These are phyloP conservation scores for Ichthyophonus hoferi DNA, from an alignment of 208 protist species.

Conservation along the genomic window DNA sequence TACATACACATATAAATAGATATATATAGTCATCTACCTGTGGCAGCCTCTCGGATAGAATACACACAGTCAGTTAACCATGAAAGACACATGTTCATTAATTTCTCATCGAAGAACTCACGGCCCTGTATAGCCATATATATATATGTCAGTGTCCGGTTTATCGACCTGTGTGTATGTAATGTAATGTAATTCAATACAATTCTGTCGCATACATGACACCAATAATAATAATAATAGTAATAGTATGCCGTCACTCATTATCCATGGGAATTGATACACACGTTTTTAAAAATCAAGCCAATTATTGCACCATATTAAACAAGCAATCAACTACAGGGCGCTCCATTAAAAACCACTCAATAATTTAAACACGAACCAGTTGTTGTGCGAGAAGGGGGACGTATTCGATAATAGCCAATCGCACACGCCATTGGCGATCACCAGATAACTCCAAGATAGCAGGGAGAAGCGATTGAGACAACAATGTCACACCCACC, in stretches of 20 bases:
- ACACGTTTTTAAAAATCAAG: too few species aligned
- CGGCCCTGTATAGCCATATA: conserved; percentile 54
- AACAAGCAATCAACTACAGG: too few species aligned
- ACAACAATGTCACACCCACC: conserved; percentile 66
- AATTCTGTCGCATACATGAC: too few species aligned
- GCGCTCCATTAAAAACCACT: too few species aligned
- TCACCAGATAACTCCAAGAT: conserved; percentile 78
- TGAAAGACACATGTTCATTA: conserved; percentile 65
- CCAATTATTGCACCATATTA: too few species aligned
- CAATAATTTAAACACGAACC: conserved; percentile 15
- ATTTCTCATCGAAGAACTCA: conserved; percentile 78
- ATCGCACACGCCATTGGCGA: conserved; percentile 78
- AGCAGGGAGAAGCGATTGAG: conserved; percentile 70
- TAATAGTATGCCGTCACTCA: too few species aligned
- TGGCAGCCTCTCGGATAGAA: conserved; percentile 74
- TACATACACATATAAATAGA: too few species aligned
- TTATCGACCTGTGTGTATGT: too few species aligned
- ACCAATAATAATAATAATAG: too few species aligned
- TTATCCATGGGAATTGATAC: too few species aligned
- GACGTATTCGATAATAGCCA: conserved; percentile 80
- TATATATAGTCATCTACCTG: conserved; percentile 23
- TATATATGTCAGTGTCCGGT: too few species aligned
- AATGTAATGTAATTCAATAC: too few species aligned
- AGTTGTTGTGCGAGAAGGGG: conserved; percentile 68
- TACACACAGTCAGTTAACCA: conserved; percentile 80